phyloP scores from a whole-genome alignment of 768 basidiomycete genomes.

The Boletus eberwhitei region DNA sequence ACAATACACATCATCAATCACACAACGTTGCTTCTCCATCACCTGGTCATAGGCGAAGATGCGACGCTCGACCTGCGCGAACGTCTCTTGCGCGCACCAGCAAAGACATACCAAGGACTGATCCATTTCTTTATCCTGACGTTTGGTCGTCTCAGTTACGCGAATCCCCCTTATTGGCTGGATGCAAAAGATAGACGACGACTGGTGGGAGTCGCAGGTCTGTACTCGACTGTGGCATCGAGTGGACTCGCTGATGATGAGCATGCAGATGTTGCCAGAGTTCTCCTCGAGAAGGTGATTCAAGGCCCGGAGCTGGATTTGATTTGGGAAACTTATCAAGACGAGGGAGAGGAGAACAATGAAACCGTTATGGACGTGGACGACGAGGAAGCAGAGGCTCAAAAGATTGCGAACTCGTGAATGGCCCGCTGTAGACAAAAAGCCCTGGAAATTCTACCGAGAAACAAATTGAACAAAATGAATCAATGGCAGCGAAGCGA shows the following conservation, averaged over 20 bases:
- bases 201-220: slow-evolving; percentile 49
- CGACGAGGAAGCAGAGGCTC: slow-evolving; percentile 50
- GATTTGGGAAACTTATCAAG: slow-evolving; percentile 60
- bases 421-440: not conserved
- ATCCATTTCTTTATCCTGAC: slow-evolving; percentile 72
- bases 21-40: slow-evolving; percentile 57
- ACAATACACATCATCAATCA: slow-evolving; percentile 49
- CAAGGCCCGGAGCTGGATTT: slow-evolving; percentile 69
- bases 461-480: not conserved
- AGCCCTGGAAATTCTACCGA: not conserved
- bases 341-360: slow-evolving; percentile 39
- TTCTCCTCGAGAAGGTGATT: slow-evolving; percentile 63
- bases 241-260: slow-evolving; percentile 3
- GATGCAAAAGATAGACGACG: slow-evolving; percentile 36
- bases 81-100: slow-evolving; percentile 53
- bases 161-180: slow-evolving; percentile 63
- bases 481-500: not conserved
- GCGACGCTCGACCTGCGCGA: slow-evolving; percentile 51
- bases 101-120: slow-evolving; percentile 57
- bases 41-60: slow-evolving; percentile 52
- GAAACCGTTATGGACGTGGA: slow-evolving; percentile 46
- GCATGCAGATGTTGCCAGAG: slow-evolving; percentile 51
- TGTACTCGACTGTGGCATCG: slow-evolving; percentile 13
- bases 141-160: slow-evolving; percentile 71
- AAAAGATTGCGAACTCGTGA: slow-evolving; percentile 20